Conservation (phyloP, 345 rosid genomes). For the Excoecaria agallocha region DNA sequence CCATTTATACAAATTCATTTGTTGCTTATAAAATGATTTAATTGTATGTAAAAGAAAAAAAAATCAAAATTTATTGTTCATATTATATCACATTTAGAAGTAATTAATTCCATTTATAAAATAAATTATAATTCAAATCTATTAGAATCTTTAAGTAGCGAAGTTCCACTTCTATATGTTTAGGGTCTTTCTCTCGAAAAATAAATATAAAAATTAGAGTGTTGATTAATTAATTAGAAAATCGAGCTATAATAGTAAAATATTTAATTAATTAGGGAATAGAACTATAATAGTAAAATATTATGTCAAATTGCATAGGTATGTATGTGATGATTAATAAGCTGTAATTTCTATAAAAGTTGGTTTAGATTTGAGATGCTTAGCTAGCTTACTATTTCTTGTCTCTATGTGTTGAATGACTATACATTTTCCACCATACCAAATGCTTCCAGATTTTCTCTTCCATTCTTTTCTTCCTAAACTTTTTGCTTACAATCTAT, state of each 20-base stretch:
- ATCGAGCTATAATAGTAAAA: no score
- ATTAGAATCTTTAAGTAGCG: neutral
- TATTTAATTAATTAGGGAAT: slow-evolving; percentile 6
- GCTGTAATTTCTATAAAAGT: slow-evolving; percentile 8
- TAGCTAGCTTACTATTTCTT: neutral
- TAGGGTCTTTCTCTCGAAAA: no score
- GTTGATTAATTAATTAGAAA: no score
- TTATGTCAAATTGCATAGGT: neutral
- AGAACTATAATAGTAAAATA: neutral
- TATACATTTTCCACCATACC: neutral
- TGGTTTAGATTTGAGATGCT: slow-evolving; percentile 5
- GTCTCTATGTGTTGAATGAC: neutral
- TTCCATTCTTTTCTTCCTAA: neutral
- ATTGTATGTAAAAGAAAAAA: no score
- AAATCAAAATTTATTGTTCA: no score
- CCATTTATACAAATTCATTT: no score
- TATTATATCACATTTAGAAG: no score
- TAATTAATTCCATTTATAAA: no score
- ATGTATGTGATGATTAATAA: neutral
- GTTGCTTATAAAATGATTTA: no score
- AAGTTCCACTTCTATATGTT: neutral
- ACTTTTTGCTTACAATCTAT: no score
- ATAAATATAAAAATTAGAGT: neutral
- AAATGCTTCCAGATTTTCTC: no score
- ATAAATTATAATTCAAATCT: no score